Evolutionary conservation across 495 filamentous ascomycete species (phyloP), one percentile per base, ranked within the genome.

Genomic region (Penicillium bovifimosum): DNA sequence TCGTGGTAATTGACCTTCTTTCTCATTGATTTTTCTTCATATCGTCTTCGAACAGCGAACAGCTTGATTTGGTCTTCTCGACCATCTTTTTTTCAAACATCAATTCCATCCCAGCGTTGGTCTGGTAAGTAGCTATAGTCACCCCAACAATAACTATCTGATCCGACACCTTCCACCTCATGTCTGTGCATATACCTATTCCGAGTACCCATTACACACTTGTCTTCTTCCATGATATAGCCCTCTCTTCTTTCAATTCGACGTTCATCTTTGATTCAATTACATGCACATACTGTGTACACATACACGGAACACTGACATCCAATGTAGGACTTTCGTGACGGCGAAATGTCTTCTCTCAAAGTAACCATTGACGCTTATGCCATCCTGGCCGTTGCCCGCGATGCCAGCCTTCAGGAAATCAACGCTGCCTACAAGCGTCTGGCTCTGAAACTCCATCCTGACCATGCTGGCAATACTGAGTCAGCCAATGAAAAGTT

Each of bases 371-470:
- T 60, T 28, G 42, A 73, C 47, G 66, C 63, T 53, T 78, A 79
- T 50, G 47, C 61, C 3, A 56, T 68, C 26, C 66, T 80, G 9
- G 67, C 64, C 11, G 57, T 79, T 9, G 18, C 56, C 5, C 53
- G 14, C 27, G 38, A 64, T 39, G 72, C 76, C n/a, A 56, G 61
- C 0, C 29, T 63, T 10, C 64, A 64, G 16, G 70, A 73, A 2
- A 77, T 79, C 54, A 71, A 73, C 47, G 58, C 57, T 29, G 66
- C 73, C 6, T 77, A 76, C 58, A 76, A 71, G 46, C 70, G 58
- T 41, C 62, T 73, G 9, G 84, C 82, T 1, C 61, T 86, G 43
- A 79, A 76, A 50, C 68, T 65, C 57, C 83, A 86, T 53, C 84
- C 83, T 0, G 83, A 86, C 66, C 86, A 86, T 61, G 73, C 77